Conservation (phyloP, 306 rosid species). For the Fragaria vesca region DNA sequence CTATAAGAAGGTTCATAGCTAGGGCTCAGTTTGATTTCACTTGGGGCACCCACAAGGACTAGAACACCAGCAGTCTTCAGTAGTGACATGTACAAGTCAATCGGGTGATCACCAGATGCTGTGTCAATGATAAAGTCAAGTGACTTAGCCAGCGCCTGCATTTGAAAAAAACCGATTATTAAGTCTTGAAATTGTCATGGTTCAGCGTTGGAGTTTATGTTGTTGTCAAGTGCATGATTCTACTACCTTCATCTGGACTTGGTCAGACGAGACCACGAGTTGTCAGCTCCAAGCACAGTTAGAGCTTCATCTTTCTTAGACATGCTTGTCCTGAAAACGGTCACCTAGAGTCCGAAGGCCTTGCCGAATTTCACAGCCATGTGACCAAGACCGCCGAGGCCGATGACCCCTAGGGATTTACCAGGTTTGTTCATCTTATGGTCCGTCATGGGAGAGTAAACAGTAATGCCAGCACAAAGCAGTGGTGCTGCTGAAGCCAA, state of each 20-base stretch:
- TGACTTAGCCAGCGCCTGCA: conserved; percentile 55
- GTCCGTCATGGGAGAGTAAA: conserved; percentile 62
- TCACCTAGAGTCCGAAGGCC: conserved; percentile 65
- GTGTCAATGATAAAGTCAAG: conserved; percentile 74
- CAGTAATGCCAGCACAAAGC: conserved; percentile 79
- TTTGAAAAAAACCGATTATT: neutral
- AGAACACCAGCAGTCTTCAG: conserved; percentile 65
- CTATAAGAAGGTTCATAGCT: conserved; percentile 35
- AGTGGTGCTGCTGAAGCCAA: conserved; percentile 82
- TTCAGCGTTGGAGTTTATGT: too few relatives aligned
- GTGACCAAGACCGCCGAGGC: conserved; percentile 82
- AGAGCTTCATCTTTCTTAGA: conserved; percentile 77
- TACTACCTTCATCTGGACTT: conserved; percentile 51
- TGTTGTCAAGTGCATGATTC: too few relatives aligned
- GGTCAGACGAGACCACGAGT: conserved; percentile 57
- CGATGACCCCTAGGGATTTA: conserved; percentile 72
- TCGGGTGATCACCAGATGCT: conserved; percentile 78
- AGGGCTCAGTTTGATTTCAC: conserved; percentile 67
- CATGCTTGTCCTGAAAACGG: conserved; percentile 67
- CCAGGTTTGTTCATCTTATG: conserved; percentile 63
- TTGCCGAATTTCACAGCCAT: conserved; percentile 79
- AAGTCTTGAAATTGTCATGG: too few relatives aligned
- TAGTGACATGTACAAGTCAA: conserved; percentile 70
- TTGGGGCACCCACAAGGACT: conserved; percentile 67
- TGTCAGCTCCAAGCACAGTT: conserved; percentile 55